These are phyloP conservation scores for Diospyros lotus DNA, from an alignment of 148 eudicot genomes.

Conservation along the genomic window DNA sequence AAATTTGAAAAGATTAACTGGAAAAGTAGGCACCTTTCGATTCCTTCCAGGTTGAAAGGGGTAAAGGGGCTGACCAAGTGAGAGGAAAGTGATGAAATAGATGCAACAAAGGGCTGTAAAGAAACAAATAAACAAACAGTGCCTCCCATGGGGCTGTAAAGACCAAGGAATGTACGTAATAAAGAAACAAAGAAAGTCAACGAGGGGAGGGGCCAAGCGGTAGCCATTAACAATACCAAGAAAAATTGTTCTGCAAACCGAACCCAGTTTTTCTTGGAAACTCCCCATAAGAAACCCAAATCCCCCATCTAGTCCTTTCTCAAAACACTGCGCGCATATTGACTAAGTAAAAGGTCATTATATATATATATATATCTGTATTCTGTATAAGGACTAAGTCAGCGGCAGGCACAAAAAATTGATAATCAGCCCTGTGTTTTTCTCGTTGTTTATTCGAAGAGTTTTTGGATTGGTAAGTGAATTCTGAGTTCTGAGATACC, in stretches of 20 bases:
- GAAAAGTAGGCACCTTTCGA: too few relatives aligned
- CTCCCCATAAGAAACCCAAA: neutral
- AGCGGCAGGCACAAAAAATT: neutral
- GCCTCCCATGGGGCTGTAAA: neutral
- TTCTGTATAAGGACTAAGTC: neutral
- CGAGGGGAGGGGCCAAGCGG: conserved; percentile 10
- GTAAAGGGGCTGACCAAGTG: too few relatives aligned
- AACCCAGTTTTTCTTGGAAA: too few relatives aligned
- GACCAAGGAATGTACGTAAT: neutral
- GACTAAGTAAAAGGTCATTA: too few relatives aligned
- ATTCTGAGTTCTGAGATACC: neutral
- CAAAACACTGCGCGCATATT: neutral
- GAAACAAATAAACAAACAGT: neutral
- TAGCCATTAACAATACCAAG: conserved; percentile 7
- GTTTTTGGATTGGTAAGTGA: conserved; percentile 22
- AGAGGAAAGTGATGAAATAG: too few relatives aligned
- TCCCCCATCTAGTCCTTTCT: neutral
- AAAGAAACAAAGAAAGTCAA: conserved; percentile 32
- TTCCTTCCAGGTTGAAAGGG: too few relatives aligned
- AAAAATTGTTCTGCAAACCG: conserved; percentile 1
- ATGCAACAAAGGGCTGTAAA: too few relatives aligned
- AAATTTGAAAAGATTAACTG: too few relatives aligned
- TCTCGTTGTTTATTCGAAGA: neutral
- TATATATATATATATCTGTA: neutral
- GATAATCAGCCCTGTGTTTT: neutral